Conservation (phyloP, 805 yeast genomes). For the Saccharomycopsis synnaedendra region DNA sequence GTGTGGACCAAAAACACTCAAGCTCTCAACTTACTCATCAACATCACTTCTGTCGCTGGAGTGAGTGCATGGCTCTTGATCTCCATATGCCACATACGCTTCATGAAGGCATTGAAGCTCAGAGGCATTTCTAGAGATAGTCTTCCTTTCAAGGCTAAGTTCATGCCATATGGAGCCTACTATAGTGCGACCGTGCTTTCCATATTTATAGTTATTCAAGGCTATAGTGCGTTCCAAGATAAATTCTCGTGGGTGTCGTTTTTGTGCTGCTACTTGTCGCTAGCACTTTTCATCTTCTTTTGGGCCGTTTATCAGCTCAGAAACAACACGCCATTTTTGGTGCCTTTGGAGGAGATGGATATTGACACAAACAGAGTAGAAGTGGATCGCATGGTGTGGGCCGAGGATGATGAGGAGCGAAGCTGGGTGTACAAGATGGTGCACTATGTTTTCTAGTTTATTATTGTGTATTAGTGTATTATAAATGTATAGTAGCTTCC, state of each 20-base stretch:
- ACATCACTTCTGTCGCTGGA: constrained; percentile 58
- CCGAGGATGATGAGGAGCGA: neutral
- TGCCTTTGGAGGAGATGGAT: constrained; percentile 51
- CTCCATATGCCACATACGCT: constrained; percentile 47
- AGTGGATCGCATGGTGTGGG: neutral
- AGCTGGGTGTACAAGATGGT: neutral
- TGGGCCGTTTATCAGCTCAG: constrained; percentile 46
- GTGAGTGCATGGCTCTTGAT: constrained; percentile 58
- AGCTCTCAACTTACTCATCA: constrained; percentile 57
- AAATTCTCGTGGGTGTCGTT: constrained; percentile 36
- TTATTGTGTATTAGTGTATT: too few relatives aligned
- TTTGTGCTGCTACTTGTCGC: constrained; percentile 64
- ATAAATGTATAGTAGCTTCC: too few relatives aligned
- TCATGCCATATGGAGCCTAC: constrained; percentile 55
- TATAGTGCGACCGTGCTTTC: constrained; percentile 43
- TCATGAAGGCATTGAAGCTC: constrained; percentile 45
- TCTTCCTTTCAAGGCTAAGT: constrained; percentile 56
- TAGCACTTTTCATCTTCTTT: constrained; percentile 42
- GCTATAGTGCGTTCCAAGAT: constrained; percentile 44
- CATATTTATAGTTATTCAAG: constrained; percentile 58
- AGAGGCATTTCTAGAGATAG: constrained; percentile 52
- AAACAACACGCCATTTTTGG: constrained; percentile 35
- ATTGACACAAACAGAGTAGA: constrained; percentile 20
- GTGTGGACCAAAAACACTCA: constrained; percentile 35
- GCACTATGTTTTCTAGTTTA: neutral